Evolutionary conservation across 441 rosid species (phyloP), one percentile per base, ranked within the genome.

Genomic region (Euphorbia celastroides): DNA sequence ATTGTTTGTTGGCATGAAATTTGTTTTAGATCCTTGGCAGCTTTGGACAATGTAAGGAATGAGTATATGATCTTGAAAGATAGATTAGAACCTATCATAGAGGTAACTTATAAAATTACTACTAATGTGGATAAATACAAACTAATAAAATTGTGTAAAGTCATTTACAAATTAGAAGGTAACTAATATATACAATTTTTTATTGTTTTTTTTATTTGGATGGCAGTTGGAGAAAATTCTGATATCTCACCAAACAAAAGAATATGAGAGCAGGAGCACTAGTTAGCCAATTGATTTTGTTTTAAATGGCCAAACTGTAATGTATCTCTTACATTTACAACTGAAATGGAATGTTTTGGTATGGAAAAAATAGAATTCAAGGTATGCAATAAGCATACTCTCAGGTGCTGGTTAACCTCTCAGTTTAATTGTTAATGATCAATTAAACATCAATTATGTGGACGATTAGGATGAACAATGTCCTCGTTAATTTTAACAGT

Each of bases 21-120:
- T 11, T 25, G 12, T 59, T 27, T 34, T 31, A 79, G 84, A 64
- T 77, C 74, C 72, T 9, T 75, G 41, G 75, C 32, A 46, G 26
- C 30, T 12, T 64, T 71, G 12, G 56, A 60, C 17, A 56, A 62
- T 44, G 36, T 76, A 11, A 73, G 30, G n/a, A 11, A 60, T 1
- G 78, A 71, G 16, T 71, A 68, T 58, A 55, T 8, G 23, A 38
- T 23, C 64, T n/a, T 73, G 34, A 55, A 46, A 30, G 63, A 42
- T 5, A 36, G 52, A 46, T 55, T 78, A 14, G 54, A 41, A 16
- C 10, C 12, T 44, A 72, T 80, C 27, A 0, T 5, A 0, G 30
- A 59, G 74, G 77, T 72, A 42, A 64, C 5, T 44, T 44, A 38
- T 7, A 38, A 38, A 38, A 9, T 38, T 38, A 1, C 12, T 38